Evolutionary conservation across 306 rosid species (phyloP).

Genomic region (Prunus campanulata): DNA sequence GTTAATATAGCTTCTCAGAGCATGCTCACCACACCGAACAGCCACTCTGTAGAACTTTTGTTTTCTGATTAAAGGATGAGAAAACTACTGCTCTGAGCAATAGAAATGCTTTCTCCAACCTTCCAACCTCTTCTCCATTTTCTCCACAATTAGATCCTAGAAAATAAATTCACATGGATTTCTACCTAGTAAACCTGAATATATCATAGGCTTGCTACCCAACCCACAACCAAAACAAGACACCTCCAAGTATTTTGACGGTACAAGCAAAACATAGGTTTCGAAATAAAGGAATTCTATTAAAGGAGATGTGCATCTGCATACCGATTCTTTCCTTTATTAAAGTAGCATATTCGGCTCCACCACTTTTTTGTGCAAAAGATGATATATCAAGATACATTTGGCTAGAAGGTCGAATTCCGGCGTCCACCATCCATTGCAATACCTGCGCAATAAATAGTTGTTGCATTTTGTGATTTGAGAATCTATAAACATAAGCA

Average conservation of each 20-base stretch:
- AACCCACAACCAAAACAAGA: neutral
- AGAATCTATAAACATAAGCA: neutral
- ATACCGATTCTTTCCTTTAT: slow-evolving; percentile 77
- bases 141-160: neutral
- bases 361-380: slow-evolving; percentile 64
- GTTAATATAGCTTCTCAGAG: neutral
- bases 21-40: neutral
- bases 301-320: slow-evolving; percentile 21
- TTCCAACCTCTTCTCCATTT: neutral
- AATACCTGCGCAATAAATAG: slow-evolving; percentile 51
- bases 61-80: neutral
- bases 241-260: neutral
- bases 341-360: slow-evolving; percentile 63
- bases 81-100: neutral
- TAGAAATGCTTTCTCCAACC: neutral
- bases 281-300: neutral
- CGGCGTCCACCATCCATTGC: slow-evolving; percentile 91
- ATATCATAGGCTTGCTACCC: neutral
- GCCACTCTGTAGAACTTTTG: neutral
- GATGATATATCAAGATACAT: slow-evolving; percentile 67
- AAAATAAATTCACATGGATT: neutral
- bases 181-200: neutral
- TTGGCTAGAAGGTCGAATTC: slow-evolving; percentile 63
- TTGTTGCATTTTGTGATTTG: neutral
- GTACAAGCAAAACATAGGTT: neutral